Evolutionary conservation across 1,139 yeast genomes (phyloP).

Genomic region (Hanseniaspora uvarum): DNA sequence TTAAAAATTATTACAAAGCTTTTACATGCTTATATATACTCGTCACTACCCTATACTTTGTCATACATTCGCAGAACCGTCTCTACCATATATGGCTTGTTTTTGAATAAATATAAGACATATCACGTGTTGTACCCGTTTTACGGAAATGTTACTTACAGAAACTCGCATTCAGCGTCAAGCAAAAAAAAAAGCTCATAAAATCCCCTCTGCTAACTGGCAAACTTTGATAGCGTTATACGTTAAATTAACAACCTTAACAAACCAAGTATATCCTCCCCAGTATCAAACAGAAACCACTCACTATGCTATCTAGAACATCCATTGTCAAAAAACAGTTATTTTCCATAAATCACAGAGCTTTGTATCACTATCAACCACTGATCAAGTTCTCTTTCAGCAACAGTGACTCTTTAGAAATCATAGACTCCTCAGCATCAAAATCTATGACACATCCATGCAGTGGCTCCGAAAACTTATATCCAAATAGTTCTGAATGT

Average conservation of each 20-base stretch:
- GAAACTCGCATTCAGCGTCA: too few species aligned
- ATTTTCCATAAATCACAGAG: neutral
- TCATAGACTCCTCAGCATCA: neutral
- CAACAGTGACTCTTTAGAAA: constrained; percentile 6
- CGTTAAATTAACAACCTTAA: too few species aligned
- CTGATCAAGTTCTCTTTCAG: constrained; percentile 12
- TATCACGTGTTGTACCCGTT: neutral
- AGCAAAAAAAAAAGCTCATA: neutral
- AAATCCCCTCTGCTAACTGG: neutral
- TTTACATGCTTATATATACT: too few species aligned
- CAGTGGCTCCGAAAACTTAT: constrained; percentile 19
- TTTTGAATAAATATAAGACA: neutral
- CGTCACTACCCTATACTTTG: too few species aligned
- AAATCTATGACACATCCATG: constrained; percentile 10
- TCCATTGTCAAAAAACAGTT: constrained; percentile 2
- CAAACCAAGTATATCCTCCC: too few species aligned
- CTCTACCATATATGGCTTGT: too few species aligned
- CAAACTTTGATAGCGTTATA: too few species aligned
- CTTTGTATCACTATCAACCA: constrained; percentile 15
- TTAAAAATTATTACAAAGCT: too few species aligned
- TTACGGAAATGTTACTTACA: neutral
- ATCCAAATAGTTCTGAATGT: constrained; percentile 14
- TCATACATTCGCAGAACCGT: too few species aligned
- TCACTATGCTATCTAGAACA: neutral
- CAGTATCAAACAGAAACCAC: neutral